phyloP scores from a whole-genome alignment of 139 green algal genomes.

The Chlamydomonas sp. region DNA sequence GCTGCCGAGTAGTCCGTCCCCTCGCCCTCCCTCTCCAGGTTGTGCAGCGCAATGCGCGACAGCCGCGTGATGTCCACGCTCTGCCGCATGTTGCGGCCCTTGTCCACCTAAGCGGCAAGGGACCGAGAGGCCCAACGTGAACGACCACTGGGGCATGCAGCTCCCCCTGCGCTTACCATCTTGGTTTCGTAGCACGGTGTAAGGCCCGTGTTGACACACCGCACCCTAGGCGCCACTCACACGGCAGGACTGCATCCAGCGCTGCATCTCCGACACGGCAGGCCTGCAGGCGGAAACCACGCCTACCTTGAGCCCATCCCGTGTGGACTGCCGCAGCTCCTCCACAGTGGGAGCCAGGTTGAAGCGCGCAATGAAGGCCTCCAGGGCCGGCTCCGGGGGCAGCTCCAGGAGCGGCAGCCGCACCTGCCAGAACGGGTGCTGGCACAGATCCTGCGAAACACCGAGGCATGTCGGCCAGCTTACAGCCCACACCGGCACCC shows the following conservation, averaged over 20 bases:
- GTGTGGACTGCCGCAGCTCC: conserved; percentile 26
- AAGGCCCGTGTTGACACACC: neutral
- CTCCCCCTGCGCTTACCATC: neutral
- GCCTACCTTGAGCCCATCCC: conserved; percentile 24
- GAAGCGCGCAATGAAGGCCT: conserved; percentile 71
- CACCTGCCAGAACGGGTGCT: conserved; percentile 77
- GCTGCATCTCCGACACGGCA: neutral
- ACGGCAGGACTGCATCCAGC: too few species aligned
- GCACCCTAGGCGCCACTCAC: neutral
- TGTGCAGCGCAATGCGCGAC: conserved; percentile 77
- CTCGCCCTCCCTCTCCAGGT: conserved; percentile 80
- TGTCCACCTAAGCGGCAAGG: conserved; percentile 8
- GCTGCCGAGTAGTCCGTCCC: conserved; percentile 57
- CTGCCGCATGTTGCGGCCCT: conserved; percentile 52
- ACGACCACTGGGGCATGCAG: neutral
- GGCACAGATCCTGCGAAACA: conserved; percentile 62
- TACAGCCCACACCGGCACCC: neutral
- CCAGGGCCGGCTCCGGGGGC: conserved; percentile 79
- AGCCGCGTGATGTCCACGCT: conserved; percentile 79
- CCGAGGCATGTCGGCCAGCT: neutral
- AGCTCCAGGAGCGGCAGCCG: conserved; percentile 59
- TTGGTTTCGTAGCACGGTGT: neutral
- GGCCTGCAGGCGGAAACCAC: neutral
- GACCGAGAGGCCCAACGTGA: neutral
- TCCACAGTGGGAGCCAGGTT: conserved; percentile 42